Evolutionary conservation across 345 rosid genomes (phyloP).

Genomic region (Excoecaria cochinchinensis): DNA sequence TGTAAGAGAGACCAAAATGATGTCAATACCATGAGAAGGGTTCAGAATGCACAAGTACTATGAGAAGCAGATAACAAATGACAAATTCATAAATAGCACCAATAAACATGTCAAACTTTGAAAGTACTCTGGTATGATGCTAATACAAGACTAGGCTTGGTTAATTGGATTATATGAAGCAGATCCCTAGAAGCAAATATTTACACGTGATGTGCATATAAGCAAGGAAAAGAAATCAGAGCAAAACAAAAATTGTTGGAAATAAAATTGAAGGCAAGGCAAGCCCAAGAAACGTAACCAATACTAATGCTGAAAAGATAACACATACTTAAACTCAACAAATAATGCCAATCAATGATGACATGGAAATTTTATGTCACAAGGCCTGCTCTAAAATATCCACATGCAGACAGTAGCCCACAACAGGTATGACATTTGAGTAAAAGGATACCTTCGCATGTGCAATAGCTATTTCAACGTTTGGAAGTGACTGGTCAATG

Average conservation of each 20-base stretch:
- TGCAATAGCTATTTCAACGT: slow-evolving; percentile 78
- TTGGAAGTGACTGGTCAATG: slow-evolving; percentile 69
- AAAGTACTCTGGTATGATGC: not conserved
- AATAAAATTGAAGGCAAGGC: not conserved
- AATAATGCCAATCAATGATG: not conserved
- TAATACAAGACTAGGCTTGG: not conserved
- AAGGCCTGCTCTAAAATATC: not conserved
- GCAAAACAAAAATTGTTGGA: not conserved
- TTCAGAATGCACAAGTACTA: not conserved
- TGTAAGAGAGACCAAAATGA: not conserved
- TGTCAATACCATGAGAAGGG: not conserved
- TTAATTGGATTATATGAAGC: not conserved
- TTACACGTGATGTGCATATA: not conserved
- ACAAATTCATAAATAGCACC: slow-evolving; percentile 6
- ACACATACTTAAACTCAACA: not conserved
- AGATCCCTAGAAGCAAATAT: not conserved
- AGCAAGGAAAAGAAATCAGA: not conserved
- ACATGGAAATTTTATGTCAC: not conserved
- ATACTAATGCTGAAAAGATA: not conserved
- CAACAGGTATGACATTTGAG: not conserved
- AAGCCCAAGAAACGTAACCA: not conserved
- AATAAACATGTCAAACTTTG: not conserved
- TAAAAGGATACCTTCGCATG: slow-evolving; percentile 74
- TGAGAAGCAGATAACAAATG: not conserved
- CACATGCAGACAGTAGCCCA: not conserved